Evolutionary conservation across 2,329 filamentous ascomycete species (phyloP), one percentile per base, ranked within the genome.

Genomic region (Stemphylium beticola): DNA sequence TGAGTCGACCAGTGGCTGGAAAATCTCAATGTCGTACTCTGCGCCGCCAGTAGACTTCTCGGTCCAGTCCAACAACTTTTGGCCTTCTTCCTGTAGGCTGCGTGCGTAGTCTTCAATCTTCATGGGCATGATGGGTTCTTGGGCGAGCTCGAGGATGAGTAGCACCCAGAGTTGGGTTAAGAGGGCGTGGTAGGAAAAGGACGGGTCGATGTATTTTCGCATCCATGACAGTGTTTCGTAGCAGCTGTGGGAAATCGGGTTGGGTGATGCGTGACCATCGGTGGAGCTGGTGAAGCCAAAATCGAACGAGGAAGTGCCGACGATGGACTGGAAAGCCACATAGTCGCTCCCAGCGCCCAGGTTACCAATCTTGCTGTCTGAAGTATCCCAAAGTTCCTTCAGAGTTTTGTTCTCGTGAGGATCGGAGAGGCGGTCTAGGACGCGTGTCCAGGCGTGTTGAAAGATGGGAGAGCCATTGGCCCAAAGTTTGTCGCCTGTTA

Each of bases 211-310:
- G 55, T 90, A 86, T 33, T 82, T 83, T 22, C 87, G 81, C 83
- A 98, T 91, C 87, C 92, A 93, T 39, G 92, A 88, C 65, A 90
- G 93, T 49, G 87, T 96, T 71, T 98, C 93, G 76, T 96, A 96
- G 76, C 90, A 95, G 56, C 89, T 93, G 74, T 92, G 88, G 46
- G 88, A 86, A 0, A 93, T 91, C 66, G 84, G 89, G 10, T 75
- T 76, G 37, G 79, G 75, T 7, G 83, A 79, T 1, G 69, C 66
- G 1, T 51, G 38, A 31, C 42, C 46, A 20, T 61, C 44, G 17
- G 41, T 50, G 15, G 57, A 43, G 39, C 89, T 90, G 33, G 79
- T 76, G 69, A 99, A 98, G 24, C 85, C 83, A 61, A 99, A 85
- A 72, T 98, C 92, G 51, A 99, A 81, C 10, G 90, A 93, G 39